Percentiles rank a stretch among this genome's conserved stretches.
These are phyloP conservation scores for Vitis vinifera DNA, from an alignment of 164 flowering plant species.

Conservation along the genomic window DNA sequence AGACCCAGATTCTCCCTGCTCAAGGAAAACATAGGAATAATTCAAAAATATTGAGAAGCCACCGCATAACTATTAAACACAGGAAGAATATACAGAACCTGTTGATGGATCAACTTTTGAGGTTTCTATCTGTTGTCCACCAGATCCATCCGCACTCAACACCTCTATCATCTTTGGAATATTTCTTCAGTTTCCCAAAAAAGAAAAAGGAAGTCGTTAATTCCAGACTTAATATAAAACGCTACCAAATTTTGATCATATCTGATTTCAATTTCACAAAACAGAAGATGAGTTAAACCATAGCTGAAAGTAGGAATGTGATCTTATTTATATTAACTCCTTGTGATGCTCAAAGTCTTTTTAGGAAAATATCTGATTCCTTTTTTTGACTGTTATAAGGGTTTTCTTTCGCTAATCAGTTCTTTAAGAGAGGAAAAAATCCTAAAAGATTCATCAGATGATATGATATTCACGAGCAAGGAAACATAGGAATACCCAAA, in stretches of 20 bases:
- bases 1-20: conserved; percentile 69
- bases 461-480: neutral
- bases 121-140: conserved; percentile 62
- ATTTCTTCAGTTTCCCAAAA: conserved; percentile 45
- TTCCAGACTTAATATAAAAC: neutral
- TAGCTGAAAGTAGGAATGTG: neutral
- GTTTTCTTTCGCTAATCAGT: neutral
- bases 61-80: neutral
- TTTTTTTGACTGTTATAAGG: too few relatives aligned
- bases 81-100: conserved; percentile 36
- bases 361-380: too few relatives aligned
- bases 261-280: neutral
- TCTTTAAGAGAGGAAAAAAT: neutral
- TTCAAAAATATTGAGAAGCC: neutral
- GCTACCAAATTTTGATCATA: neutral
- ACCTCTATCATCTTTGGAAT: conserved; percentile 72
- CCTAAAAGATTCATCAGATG: neutral
- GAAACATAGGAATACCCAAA: neutral
- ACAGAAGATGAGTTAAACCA: neutral
- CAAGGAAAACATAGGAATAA: neutral
- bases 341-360: too few relatives aligned
- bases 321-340: neutral
- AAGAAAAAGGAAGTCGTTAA: neutral
- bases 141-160: conserved; percentile 83
- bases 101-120: conserved; percentile 58